These are phyloP conservation scores for Suhomyces terraborum DNA, from an alignment of 1,139 yeast species.

Conservation along the genomic window DNA sequence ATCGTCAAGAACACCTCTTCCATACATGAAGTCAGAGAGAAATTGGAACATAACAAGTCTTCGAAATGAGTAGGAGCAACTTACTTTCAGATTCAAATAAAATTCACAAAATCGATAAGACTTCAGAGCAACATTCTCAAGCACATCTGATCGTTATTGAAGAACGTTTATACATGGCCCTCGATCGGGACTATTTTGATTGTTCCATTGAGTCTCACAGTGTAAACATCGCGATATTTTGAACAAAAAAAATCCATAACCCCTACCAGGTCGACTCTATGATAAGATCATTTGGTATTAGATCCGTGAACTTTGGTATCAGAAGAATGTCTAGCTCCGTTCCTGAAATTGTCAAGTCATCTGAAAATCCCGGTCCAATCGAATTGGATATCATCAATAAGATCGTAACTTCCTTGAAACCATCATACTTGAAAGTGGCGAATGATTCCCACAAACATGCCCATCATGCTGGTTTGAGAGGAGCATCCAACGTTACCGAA, in stretches of 20 bases:
- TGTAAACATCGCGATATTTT: slow-evolving; percentile 1
- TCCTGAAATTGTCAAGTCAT: slow-evolving; percentile 13
- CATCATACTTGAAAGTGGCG: slow-evolving; percentile 54
- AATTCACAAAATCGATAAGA: too few relatives aligned
- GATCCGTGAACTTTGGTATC: background rate
- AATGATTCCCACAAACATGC: slow-evolving; percentile 91
- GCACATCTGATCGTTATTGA: too few relatives aligned
- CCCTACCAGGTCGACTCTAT: slow-evolving; percentile 1
- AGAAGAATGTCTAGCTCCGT: slow-evolving; percentile 11
- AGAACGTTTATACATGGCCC: too few relatives aligned
- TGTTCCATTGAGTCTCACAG: too few relatives aligned
- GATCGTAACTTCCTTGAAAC: slow-evolving; percentile 48
- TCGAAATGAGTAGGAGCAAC: too few relatives aligned
- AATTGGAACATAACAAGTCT: too few relatives aligned
- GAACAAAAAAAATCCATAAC: background rate
- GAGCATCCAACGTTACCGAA: slow-evolving; percentile 72
- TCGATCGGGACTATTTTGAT: too few relatives aligned
- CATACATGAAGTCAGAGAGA: background rate
- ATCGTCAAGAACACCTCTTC: slow-evolving; percentile 27
- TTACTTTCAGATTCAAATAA: too few relatives aligned
- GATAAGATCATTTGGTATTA: slow-evolving; percentile 3
- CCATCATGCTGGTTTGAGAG: slow-evolving; percentile 82
- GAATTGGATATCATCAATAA: slow-evolving; percentile 52
- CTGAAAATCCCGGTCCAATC: slow-evolving; percentile 48
- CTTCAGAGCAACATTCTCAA: slow-evolving; percentile 16